Evolutionary conservation across 108 stramenopile species (phyloP).

Genomic region (Nitzschia putrida): DNA sequence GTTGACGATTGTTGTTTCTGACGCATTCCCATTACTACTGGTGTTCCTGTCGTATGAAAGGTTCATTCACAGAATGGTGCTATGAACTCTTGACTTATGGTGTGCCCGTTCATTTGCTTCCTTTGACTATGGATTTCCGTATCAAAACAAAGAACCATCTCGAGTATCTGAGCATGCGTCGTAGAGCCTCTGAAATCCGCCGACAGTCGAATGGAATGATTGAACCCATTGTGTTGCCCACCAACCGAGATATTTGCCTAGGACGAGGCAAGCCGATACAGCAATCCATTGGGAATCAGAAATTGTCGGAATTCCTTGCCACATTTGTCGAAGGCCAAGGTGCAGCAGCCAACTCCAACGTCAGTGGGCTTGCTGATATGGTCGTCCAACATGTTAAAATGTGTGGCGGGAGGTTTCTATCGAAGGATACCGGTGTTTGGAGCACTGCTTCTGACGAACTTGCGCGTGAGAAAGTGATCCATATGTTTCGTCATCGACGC

Average conservation of each 20-base stretch:
- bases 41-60: neutral
- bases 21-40: too few relatives aligned
- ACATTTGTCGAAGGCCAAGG: conserved; percentile 1
- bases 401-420: conserved; percentile 14
- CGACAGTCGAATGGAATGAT: neutral
- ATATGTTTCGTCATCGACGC: conserved; percentile 31
- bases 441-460: conserved; percentile 7
- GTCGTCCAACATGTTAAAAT: conserved; percentile 8
- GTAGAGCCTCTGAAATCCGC: neutral
- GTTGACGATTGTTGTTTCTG: too few relatives aligned
- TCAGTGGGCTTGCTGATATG: conserved; percentile 1
- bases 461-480: conserved; percentile 21
- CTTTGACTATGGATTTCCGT: conserved; percentile 12
- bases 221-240: neutral
- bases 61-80: conserved; percentile 25
- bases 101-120: conserved; percentile 19
- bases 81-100: conserved; percentile 25
- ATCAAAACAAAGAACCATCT: conserved; percentile 30
- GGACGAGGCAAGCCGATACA: conserved; percentile 30
- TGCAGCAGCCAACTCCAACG: conserved; percentile 19
- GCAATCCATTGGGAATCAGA: conserved; percentile 21
- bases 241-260: conserved; percentile 25
- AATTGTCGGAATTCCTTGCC: conserved; percentile 9
- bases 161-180: conserved; percentile 17
- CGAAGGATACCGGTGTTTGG: conserved; percentile 11